Evolutionary conservation across 2,329 filamentous ascomycete genomes (phyloP).

Genomic region (Colletotrichum cereale): DNA sequence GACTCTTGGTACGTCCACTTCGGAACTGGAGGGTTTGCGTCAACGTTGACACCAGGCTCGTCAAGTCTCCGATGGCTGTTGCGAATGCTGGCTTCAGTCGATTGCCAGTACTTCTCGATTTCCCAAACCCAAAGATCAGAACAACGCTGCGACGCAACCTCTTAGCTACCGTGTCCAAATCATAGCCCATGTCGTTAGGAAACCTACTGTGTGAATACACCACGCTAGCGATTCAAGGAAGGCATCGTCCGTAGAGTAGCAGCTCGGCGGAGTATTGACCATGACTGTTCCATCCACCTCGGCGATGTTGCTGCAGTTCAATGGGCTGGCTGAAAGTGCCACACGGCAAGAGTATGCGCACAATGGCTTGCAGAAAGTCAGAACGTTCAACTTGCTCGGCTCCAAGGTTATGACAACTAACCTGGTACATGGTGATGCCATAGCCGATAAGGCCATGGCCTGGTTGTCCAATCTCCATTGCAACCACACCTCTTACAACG

Average conservation of each 20-base stretch:
- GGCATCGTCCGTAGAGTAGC: constrained; percentile 46
- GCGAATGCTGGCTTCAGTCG: constrained; percentile 10
- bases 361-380: constrained; percentile 11
- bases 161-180: constrained; percentile 4
- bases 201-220: constrained; percentile 51
- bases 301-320: constrained; percentile 43
- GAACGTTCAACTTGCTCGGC: neutral
- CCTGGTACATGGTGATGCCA: constrained; percentile 52
- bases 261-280: constrained; percentile 43
- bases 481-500: neutral
- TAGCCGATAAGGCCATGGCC: constrained; percentile 50
- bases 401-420: constrained; percentile 28
- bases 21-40: neutral
- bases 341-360: constrained; percentile 52
- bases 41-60: constrained; percentile 1
- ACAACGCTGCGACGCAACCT: constrained; percentile 47
- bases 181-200: neutral
- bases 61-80: constrained; percentile 9
- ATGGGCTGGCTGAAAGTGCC: constrained; percentile 45
- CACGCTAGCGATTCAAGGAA: constrained; percentile 51
- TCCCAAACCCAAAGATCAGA: constrained; percentile 47
- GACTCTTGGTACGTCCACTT: constrained; percentile 16
- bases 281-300: neutral
- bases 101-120: constrained; percentile 42
- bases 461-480: neutral